Evolutionary conservation across 495 filamentous ascomycete genomes (phyloP).

Genomic region (Xylaria intraflava): DNA sequence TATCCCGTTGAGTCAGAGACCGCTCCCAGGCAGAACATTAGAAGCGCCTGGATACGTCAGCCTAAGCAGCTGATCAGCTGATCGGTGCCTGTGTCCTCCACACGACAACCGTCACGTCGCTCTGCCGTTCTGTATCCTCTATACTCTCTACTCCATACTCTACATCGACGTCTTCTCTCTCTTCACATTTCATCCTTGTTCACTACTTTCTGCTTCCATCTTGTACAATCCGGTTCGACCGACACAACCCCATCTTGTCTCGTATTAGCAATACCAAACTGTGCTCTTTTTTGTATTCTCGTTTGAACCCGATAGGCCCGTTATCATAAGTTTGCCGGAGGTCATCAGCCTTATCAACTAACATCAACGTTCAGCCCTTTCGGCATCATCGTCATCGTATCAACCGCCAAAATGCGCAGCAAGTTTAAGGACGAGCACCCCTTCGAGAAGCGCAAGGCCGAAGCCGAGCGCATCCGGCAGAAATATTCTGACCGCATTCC

Average conservation of each 20-base stretch:
- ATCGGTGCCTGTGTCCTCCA: background rate
- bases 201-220: background rate
- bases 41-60: background rate
- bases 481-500: slow-evolving; percentile 99
- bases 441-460: slow-evolving; percentile 99
- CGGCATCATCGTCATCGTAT: background rate
- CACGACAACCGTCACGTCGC: background rate
- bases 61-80: background rate
- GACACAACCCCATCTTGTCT: slow-evolving; percentile 12
- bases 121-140: background rate
- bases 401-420: slow-evolving; percentile 61
- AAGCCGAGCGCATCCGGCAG: slow-evolving; percentile 97
- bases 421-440: slow-evolving; percentile 99
- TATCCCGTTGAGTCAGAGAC: background rate
- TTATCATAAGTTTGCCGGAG: no score
- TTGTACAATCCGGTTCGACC: slow-evolving; percentile 13
- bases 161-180: background rate
- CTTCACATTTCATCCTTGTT: slow-evolving; percentile 2
- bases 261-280: no score
- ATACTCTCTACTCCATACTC: no score
- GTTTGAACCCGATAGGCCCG: background rate
- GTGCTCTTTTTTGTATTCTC: no score
- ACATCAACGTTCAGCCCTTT: background rate
- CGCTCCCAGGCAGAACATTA: background rate
- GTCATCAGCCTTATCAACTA: slow-evolving; percentile 1